Base-by-base conservation (phyloP, 306 rosid species). In the Oxytropis ochrocephala region DNA sequence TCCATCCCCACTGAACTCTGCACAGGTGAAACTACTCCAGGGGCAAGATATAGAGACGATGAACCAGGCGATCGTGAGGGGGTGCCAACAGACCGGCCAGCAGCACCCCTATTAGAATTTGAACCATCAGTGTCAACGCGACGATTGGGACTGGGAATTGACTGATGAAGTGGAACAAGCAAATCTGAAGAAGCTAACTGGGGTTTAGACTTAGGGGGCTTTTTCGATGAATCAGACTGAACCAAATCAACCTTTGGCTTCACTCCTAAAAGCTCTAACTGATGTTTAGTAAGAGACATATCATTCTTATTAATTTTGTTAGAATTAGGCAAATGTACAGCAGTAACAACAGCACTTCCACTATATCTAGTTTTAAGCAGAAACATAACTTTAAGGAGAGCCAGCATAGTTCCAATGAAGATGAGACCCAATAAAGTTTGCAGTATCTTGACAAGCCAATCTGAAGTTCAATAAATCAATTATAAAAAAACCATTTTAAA, bases 131-230 rank as follows among this genome's bases (percentile, higher is more conserved):
- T 16, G 39, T 79, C 85, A 41, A 72, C 73, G 36, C 73, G 82
- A 18, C 68, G 86, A 59, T 70, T 79, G 36, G 93, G 84, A 75
- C 83, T 79, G 66, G 73, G 64, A 50, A 88, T 63, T 11, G 88
- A 76, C 79, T 77, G 97, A 79, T 90, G 98, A 79, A 90, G 95
- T 21, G 98, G 97, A 79, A 94, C 95, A 61, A 94, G 98, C 76
- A 83, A 74, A 63, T 90, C 91, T 6, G 96, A 84, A 78, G 95
- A 79, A 19, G 60, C 49, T 8, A 47, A 11, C 10, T 78, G 79
- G 0, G 78, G 79, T 72, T 86, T 90, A 62, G 90, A 79, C 72
- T 88, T 94, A 12, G 96, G 98, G 39, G 96, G 98, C 44, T 88
- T 94, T 61, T 85, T 87, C 1, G 66, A 30, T 5, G 91, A 79